A percentile compares a stretch with the other conserved stretches of the same genome.
These are phyloP conservation scores for Pelargonium cotyledonis DNA, from an alignment of 441 rosid species.

Conservation along the genomic window DNA sequence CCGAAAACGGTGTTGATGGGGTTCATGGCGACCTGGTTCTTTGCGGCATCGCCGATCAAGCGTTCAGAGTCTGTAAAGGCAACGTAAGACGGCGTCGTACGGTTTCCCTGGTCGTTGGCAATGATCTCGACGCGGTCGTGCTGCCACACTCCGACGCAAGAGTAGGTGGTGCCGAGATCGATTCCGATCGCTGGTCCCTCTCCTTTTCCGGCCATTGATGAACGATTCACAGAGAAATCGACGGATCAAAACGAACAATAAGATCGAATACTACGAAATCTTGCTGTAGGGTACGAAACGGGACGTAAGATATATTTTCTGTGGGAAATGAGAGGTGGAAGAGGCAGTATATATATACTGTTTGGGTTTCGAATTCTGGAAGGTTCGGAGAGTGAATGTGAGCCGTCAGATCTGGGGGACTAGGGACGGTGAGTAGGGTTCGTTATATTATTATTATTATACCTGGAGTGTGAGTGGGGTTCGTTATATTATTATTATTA, in stretches of 20 bases:
- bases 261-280: no score
- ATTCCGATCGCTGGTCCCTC: constrained; percentile 59
- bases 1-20: constrained; percentile 53
- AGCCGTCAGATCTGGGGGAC: not conserved
- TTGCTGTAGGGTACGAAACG: no score
- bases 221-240: no score
- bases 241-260: no score
- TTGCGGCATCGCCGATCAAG: constrained; percentile 26
- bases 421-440: not conserved
- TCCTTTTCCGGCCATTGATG: constrained; percentile 45
- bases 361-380: not conserved
- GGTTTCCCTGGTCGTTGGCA: not conserved
- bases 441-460: not conserved
- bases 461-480: not conserved
- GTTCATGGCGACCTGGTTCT: constrained; percentile 61
- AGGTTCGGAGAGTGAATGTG: not conserved
- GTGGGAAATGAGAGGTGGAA: not conserved
- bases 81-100: not conserved
- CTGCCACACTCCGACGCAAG: not conserved
- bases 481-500: no score
- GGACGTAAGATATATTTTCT: not conserved
- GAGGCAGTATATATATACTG: not conserved
- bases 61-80: not conserved
- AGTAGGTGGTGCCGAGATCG: constrained; percentile 32
- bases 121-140: not conserved